phyloP scores from a whole-genome alignment of 495 filamentous ascomycete species.

The Tuber magnatum region DNA sequence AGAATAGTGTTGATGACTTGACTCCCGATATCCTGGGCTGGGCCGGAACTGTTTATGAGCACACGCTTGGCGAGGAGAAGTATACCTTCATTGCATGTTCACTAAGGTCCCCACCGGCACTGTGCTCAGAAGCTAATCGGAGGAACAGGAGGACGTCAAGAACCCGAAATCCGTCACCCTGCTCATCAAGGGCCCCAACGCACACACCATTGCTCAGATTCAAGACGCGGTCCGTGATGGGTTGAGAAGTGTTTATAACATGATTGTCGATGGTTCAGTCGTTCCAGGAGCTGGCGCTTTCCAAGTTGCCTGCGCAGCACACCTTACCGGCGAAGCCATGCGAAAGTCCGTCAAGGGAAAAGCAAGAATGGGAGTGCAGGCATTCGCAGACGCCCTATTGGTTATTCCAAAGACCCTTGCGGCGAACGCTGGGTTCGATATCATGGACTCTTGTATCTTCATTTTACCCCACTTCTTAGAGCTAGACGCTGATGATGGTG shows the following conservation, averaged over 20 bases:
- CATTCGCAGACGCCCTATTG: slow-evolving; percentile 88
- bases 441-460: slow-evolving; percentile 76
- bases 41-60: slow-evolving; percentile 95
- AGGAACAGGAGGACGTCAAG: slow-evolving; percentile 76
- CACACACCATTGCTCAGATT: slow-evolving; percentile 91
- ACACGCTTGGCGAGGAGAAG: slow-evolving; percentile 96
- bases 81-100: slow-evolving; percentile 73
- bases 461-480: background rate
- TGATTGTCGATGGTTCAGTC: slow-evolving; percentile 92
- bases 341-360: slow-evolving; percentile 88
- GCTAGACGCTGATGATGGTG: slow-evolving; percentile 22
- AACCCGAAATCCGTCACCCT: slow-evolving; percentile 98
- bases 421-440: slow-evolving; percentile 90
- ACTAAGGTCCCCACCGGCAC: too few relatives aligned
- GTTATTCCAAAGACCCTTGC: slow-evolving; percentile 96
- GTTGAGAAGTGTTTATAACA: slow-evolving; percentile 91
- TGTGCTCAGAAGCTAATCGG: slow-evolving; percentile 26
- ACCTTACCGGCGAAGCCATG: slow-evolving; percentile 75
- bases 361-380: slow-evolving; percentile 86
- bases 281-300: slow-evolving; percentile 93
- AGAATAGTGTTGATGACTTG: slow-evolving; percentile 94
- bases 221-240: slow-evolving; percentile 97
- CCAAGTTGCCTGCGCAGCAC: slow-evolving; percentile 88
- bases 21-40: slow-evolving; percentile 84
- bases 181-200: slow-evolving; percentile 94